Conservation (phyloP, 2,329 filamentous ascomycete genomes). For the Arthrobotrys iridis region DNA sequence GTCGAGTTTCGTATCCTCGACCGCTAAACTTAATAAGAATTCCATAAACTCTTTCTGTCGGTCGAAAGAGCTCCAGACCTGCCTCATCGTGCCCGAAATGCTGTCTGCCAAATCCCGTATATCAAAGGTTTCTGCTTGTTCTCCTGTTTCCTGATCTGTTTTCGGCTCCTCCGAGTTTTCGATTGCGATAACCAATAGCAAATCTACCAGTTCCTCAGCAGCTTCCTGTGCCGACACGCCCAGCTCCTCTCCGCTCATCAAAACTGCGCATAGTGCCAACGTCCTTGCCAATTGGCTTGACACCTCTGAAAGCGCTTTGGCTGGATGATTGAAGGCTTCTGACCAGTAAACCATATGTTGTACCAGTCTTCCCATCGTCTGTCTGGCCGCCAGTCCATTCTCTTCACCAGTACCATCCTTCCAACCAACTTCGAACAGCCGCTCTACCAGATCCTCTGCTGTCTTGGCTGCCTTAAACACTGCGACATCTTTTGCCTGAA, state of each 20-base stretch:
- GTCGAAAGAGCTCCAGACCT: conserved; percentile 16
- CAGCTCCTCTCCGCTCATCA: conserved; percentile 3
- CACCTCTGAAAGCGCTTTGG: conserved; percentile 37
- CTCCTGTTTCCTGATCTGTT: background rate
- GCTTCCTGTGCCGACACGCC: conserved; percentile 7
- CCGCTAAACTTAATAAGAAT: conserved; percentile 19
- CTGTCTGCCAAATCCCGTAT: conserved; percentile 35
- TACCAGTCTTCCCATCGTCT: conserved; percentile 17
- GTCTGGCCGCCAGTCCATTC: background rate
- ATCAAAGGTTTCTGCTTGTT: conserved; percentile 21
- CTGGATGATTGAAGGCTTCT: conserved; percentile 40
- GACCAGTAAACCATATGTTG: conserved; percentile 43
- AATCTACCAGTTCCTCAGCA: conserved; percentile 30
- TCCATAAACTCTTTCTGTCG: conserved; percentile 24
- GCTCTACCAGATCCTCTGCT: conserved; percentile 34
- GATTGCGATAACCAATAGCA: conserved; percentile 41
- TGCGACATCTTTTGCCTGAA: conserved; percentile 29
- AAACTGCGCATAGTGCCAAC: conserved; percentile 25
- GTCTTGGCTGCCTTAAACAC: conserved; percentile 40
- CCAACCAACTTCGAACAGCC: conserved; percentile 48
- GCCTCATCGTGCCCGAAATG: conserved; percentile 9
- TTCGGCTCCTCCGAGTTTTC: conserved; percentile 25
- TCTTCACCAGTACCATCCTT: background rate
- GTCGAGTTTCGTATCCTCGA: conserved; percentile 16
- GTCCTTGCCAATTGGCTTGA: conserved; percentile 43